phyloP scores from a whole-genome alignment of 257 asterid species.

The Nemophila menziesii region DNA sequence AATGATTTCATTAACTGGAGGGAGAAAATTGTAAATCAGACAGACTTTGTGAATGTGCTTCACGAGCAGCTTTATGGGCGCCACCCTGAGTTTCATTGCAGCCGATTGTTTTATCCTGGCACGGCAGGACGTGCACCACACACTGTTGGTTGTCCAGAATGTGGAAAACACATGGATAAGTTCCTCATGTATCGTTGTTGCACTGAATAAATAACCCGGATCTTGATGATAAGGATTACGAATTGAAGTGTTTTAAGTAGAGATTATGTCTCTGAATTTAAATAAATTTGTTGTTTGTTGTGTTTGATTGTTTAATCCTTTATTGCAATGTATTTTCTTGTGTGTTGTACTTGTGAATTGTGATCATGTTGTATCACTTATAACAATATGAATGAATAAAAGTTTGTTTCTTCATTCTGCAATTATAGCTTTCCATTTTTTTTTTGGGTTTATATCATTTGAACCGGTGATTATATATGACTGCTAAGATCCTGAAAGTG shows the following conservation, averaged over 20 bases:
- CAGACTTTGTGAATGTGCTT: not conserved
- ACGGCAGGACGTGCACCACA: not conserved
- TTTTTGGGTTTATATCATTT: too few species aligned
- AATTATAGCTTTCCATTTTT: too few species aligned
- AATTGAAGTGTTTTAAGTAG: not conserved
- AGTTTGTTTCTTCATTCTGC: not conserved
- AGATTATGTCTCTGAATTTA: not conserved
- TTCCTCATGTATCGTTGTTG: constrained; percentile 1
- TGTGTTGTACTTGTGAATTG: not conserved
- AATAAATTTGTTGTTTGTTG: not conserved
- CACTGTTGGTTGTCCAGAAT: not conserved
- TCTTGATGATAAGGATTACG: not conserved
- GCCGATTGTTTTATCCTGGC: constrained; percentile 1
- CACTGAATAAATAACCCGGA: not conserved
- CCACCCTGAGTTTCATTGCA: not conserved
- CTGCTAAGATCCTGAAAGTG: too few species aligned
- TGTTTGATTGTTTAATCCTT: not conserved
- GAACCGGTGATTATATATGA: too few species aligned
- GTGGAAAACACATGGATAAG: not conserved
- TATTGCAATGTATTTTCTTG: not conserved
- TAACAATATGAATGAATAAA: not conserved
- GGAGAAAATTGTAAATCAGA: not conserved
- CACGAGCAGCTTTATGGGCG: not conserved
- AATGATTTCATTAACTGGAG: not conserved
- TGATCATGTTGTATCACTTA: not conserved